Conservation (phyloP, 225 moss, liverwort and hornwort species). For the Sphagnum contortum region DNA sequence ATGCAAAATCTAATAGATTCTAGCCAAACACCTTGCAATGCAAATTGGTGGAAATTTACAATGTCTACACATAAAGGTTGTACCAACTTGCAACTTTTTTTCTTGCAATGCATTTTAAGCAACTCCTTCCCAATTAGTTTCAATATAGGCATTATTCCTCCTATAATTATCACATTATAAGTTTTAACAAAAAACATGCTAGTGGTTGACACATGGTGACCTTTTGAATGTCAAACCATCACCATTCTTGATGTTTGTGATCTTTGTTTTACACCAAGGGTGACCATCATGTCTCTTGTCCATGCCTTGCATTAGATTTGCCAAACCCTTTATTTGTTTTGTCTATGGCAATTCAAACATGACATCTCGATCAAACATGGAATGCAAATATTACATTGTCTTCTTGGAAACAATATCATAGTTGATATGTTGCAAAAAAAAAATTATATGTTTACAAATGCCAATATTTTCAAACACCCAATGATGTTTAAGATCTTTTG, state of each 20-base stretch:
- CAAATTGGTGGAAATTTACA: too few species aligned
- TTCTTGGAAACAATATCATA: neutral
- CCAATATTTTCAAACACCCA: too few species aligned
- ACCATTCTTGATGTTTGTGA: neutral
- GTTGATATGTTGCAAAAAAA: neutral
- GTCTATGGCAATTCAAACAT: neutral
- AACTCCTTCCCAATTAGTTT: neutral
- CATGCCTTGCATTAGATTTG: neutral
- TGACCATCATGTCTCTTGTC: constrained; percentile 3
- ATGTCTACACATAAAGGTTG: neutral
- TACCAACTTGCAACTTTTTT: neutral
- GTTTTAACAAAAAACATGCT: neutral
- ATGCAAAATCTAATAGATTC: too few species aligned
- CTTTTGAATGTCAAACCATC: neutral
- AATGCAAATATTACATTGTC: neutral
- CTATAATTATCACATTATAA: neutral
- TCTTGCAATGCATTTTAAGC: neutral
- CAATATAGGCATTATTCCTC: neutral
- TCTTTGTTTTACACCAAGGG: constrained; percentile 2
- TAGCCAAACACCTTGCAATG: too few species aligned
- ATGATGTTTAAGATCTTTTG: too few species aligned
- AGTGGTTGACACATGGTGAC: too few species aligned
- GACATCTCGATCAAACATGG: neutral
- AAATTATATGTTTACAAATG: too few species aligned
- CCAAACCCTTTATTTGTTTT: neutral